Evolutionary conservation across 2,329 filamentous ascomycete genomes (phyloP).

Genomic region (Phaeosphaeriaceae sp.): DNA sequence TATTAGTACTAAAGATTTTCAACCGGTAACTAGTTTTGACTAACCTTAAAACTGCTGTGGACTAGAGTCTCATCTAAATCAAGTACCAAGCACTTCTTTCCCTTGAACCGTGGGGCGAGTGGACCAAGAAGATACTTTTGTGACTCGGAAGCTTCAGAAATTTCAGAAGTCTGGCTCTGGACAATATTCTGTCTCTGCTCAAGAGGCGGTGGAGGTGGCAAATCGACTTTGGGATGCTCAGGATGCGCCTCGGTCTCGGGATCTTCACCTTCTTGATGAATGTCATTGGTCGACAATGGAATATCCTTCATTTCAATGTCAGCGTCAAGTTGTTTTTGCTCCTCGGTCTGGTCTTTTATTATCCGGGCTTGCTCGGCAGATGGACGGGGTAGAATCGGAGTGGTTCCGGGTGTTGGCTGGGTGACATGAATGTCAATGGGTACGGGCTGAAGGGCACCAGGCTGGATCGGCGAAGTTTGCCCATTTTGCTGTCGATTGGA

Average conservation of each 20-base stretch:
- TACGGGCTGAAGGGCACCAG: slow-evolving; percentile 40
- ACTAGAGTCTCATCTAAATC: slow-evolving; percentile 97
- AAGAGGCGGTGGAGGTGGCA: slow-evolving; percentile 64
- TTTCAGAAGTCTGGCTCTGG: slow-evolving; percentile 49
- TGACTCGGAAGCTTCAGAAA: slow-evolving; percentile 53
- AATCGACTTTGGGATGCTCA: slow-evolving; percentile 51
- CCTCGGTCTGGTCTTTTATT: slow-evolving; percentile 58
- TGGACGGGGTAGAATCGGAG: slow-evolving; percentile 40
- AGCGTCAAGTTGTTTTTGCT: slow-evolving; percentile 58
- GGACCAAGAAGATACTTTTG: slow-evolving; percentile 81
- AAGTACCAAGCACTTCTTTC: slow-evolving; percentile 91
- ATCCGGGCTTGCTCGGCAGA: slow-evolving; percentile 48
- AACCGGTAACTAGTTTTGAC: slow-evolving; percentile 16
- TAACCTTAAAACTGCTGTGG: slow-evolving; percentile 97
- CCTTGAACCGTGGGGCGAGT: slow-evolving; percentile 77
- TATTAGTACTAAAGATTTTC: slow-evolving; percentile 15
- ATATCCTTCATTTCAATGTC: slow-evolving; percentile 71
- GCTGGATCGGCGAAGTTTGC: slow-evolving; percentile 39
- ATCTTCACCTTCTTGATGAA: slow-evolving; percentile 48
- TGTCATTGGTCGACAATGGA: slow-evolving; percentile 59
- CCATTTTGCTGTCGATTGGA: slow-evolving; percentile 42
- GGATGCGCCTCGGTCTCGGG: slow-evolving; percentile 32
- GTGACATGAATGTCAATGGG: slow-evolving; percentile 52
- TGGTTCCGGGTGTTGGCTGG: slow-evolving; percentile 54
- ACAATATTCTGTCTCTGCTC: slow-evolving; percentile 52